Conservation (phyloP, 2,329 filamentous ascomycete species). For the Blumeriella jaapii region DNA sequence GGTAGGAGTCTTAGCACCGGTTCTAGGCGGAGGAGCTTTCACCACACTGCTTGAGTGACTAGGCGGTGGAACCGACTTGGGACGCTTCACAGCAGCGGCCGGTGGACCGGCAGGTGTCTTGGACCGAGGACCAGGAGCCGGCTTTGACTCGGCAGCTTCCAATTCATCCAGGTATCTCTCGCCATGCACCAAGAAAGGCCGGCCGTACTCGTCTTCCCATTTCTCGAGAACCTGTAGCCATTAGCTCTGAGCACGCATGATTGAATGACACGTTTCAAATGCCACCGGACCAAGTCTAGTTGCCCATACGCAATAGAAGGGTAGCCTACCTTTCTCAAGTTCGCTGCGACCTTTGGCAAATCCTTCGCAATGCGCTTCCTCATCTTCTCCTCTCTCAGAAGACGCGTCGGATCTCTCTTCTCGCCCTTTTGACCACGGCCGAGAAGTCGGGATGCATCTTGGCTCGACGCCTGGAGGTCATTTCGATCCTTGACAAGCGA, state of each 20-base stretch:
- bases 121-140: slow-evolving; percentile 50
- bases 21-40: slow-evolving; percentile 21
- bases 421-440: slow-evolving; percentile 86
- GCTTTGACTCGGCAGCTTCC: slow-evolving; percentile 49
- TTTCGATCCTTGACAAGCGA: slow-evolving; percentile 76
- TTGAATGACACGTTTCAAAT: not conserved
- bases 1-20: slow-evolving; percentile 42
- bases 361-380: slow-evolving; percentile 95
- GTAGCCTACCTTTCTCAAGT: slow-evolving; percentile 52
- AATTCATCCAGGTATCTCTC: slow-evolving; percentile 81
- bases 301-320: not conserved
- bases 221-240: slow-evolving; percentile 47
- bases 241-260: slow-evolving; percentile 4
- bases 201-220: slow-evolving; percentile 91
- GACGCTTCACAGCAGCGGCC: slow-evolving; percentile 30
- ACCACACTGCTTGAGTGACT: slow-evolving; percentile 22
- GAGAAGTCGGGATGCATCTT: slow-evolving; percentile 90
- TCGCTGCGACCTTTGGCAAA: slow-evolving; percentile 76
- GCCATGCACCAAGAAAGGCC: slow-evolving; percentile 86
- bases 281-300: no score
- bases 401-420: slow-evolving; percentile 84
- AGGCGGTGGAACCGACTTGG: slow-evolving; percentile 21
- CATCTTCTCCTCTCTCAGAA: slow-evolving; percentile 96
- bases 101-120: slow-evolving; percentile 64
- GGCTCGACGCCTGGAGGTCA: slow-evolving; percentile 78